phyloP scores from a whole-genome alignment of 1,284 basidiomycete species.

The Lignosus rhinocerotis region DNA sequence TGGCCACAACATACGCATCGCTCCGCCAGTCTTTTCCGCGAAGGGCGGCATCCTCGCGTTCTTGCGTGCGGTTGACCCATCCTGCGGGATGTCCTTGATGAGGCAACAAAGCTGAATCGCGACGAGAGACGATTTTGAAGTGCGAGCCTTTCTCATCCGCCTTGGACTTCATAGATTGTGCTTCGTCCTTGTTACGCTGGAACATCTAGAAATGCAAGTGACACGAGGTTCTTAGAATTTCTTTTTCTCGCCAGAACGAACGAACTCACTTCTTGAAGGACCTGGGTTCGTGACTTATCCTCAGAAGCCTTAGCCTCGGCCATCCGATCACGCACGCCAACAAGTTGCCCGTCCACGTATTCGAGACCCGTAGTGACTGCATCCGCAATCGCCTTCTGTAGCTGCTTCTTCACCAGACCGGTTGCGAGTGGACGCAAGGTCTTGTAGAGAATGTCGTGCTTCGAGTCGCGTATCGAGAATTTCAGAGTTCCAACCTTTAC shows the following conservation, averaged over 20 bases:
- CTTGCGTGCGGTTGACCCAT: slow-evolving; percentile 67
- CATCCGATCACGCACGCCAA: slow-evolving; percentile 76
- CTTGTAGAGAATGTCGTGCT: slow-evolving; percentile 92
- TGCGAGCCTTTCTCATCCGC: slow-evolving; percentile 53
- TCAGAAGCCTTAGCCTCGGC: slow-evolving; percentile 64
- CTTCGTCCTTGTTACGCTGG: slow-evolving; percentile 58
- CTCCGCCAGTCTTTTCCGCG: slow-evolving; percentile 65
- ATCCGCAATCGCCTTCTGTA: slow-evolving; percentile 80
- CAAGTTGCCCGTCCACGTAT: slow-evolving; percentile 85
- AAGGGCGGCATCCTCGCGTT: slow-evolving; percentile 52
- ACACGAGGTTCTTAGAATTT: not conserved
- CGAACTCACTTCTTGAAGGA: slow-evolving; percentile 63
- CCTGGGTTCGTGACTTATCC: slow-evolving; percentile 52
- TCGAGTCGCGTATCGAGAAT: slow-evolving; percentile 89
- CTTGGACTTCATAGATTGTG: slow-evolving; percentile 38
- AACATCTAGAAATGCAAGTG: slow-evolving; percentile 49
- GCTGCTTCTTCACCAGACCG: slow-evolving; percentile 86
- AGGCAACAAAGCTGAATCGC: slow-evolving; percentile 59
- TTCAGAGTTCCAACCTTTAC: slow-evolving; percentile 86
- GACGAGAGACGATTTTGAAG: slow-evolving; percentile 74
- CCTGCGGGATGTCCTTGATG: slow-evolving; percentile 67
- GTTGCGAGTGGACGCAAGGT: slow-evolving; percentile 74
- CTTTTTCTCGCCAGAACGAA: not conserved
- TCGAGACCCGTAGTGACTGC: slow-evolving; percentile 82
- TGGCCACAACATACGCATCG: slow-evolving; percentile 48